Conservation (phyloP, 2,329 filamentous ascomycete genomes). For the Sporothrix pallida region DNA sequence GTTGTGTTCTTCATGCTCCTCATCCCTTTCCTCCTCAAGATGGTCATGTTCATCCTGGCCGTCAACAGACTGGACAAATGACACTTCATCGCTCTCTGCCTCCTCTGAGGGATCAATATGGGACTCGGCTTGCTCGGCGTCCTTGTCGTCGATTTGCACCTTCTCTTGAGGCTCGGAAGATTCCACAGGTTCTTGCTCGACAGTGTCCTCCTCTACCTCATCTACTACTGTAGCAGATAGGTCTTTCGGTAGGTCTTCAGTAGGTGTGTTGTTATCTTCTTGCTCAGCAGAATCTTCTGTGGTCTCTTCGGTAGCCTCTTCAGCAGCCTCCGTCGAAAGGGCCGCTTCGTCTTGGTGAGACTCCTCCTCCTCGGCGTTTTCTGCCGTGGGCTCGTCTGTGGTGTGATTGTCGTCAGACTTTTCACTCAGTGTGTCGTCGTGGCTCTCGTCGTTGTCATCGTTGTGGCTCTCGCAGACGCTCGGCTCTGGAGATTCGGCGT, state of each 20-base stretch:
- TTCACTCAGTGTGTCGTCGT: not conserved
- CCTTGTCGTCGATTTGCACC: not conserved
- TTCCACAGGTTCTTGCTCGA: not conserved
- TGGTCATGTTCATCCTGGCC: not conserved
- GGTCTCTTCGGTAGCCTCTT: not conserved
- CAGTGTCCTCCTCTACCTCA: not conserved
- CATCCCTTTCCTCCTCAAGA: not conserved
- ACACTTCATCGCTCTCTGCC: not conserved
- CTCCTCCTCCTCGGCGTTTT: not conserved
- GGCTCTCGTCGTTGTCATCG: not conserved
- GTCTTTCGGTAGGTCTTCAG: not conserved
- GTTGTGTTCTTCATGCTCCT: slow-evolving; percentile 7
- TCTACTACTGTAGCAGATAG: not conserved
- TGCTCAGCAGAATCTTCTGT: not conserved
- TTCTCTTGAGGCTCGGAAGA: not conserved
- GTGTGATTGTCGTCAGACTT: not conserved
- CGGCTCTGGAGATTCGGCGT: not conserved
- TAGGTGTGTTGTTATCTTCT: not conserved
- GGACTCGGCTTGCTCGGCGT: not conserved
- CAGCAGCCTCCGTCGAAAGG: not conserved
- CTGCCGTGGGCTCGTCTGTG: not conserved
- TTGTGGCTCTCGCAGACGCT: not conserved
- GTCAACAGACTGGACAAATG: not conserved
- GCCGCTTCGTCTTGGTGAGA: not conserved
- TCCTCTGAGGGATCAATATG: not conserved